phyloP scores from a whole-genome alignment of 2,329 filamentous ascomycete species.

The Fusarium buxicola region DNA sequence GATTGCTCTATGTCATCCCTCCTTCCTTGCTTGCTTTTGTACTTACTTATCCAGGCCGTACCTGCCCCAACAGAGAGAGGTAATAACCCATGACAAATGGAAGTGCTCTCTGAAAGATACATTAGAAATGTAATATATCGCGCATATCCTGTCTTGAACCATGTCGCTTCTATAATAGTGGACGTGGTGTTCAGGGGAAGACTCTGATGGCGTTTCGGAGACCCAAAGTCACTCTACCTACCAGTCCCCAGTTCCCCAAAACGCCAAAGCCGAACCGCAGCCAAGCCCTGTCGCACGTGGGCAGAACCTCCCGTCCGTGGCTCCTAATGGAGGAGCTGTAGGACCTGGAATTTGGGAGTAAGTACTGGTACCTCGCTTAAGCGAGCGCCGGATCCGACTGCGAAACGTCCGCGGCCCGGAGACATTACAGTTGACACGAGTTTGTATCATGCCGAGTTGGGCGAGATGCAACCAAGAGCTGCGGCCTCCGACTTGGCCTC shows the following conservation, averaged over 20 bases:
- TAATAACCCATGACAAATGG: background rate
- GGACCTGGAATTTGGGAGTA: conserved; percentile 5
- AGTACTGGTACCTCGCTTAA: conserved; percentile 10
- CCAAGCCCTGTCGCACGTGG: conserved; percentile 47
- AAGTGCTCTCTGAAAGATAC: background rate
- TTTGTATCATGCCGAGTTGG: too few species aligned
- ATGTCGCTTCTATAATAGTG: conserved; percentile 1
- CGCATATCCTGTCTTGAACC: background rate
- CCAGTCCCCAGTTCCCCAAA: conserved; percentile 1
- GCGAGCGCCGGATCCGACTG: conserved; percentile 13
- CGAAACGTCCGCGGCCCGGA: conserved; percentile 3
- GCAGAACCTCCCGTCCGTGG: conserved; percentile 16
- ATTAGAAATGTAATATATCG: background rate
- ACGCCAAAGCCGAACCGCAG: conserved; percentile 31
- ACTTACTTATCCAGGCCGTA: conserved; percentile 2
- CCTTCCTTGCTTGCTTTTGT: background rate
- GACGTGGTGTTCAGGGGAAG: conserved; percentile 1
- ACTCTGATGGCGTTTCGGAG: background rate
- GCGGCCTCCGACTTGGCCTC: conserved; percentile 1
- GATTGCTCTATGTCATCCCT: conserved; percentile 3
- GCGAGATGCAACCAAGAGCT: background rate
- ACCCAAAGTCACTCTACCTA: conserved; percentile 8
- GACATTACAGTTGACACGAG: conserved; percentile 8
- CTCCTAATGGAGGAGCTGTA: too few species aligned
- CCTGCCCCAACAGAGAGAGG: conserved; percentile 18